Percentiles rank a stretch among this genome's conserved stretches.
These are phyloP conservation scores for Graphilbum ipis-grandicollis DNA, from an alignment of 2,329 filamentous ascomycete species.

Conservation along the genomic window DNA sequence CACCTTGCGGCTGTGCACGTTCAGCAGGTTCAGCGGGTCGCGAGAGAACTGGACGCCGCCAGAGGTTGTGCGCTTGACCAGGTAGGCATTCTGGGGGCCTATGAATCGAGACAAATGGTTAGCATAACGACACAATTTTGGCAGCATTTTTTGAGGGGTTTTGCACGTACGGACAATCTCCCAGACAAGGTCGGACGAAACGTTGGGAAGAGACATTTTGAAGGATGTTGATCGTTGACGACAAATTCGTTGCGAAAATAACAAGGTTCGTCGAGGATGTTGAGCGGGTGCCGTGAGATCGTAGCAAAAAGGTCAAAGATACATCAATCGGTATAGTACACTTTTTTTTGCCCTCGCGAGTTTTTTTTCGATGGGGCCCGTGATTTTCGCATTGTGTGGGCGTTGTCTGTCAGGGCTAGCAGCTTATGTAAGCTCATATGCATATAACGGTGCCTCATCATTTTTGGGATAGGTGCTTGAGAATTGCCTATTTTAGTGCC, in stretches of 20 bases:
- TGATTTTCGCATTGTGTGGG: slow-evolving; percentile 21
- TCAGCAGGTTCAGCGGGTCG: slow-evolving; percentile 84
- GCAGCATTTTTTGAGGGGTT: slow-evolving; percentile 1
- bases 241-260: slow-evolving; percentile 1
- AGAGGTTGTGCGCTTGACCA: slow-evolving; percentile 71
- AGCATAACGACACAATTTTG: not conserved
- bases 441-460: too few relatives aligned
- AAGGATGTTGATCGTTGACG: not conserved
- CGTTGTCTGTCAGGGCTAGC: slow-evolving; percentile 11
- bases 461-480: too few relatives aligned
- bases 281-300: slow-evolving; percentile 1
- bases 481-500: too few relatives aligned
- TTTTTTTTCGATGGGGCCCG: slow-evolving; percentile 1
- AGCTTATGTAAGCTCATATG: not conserved
- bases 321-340: not conserved
- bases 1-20: slow-evolving; percentile 86
- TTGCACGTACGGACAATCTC: slow-evolving; percentile 75
- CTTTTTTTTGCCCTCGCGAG: too few relatives aligned
- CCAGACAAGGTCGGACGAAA: slow-evolving; percentile 88
- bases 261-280: too few relatives aligned
- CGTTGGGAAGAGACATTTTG: slow-evolving; percentile 45
- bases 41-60: slow-evolving; percentile 83
- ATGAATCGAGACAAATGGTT: slow-evolving; percentile 9
- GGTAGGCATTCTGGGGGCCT: slow-evolving; percentile 81
- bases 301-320: not conserved